Base-by-base conservation (phyloP, 257 asterid species). In the Solanum appendiculatum region DNA sequence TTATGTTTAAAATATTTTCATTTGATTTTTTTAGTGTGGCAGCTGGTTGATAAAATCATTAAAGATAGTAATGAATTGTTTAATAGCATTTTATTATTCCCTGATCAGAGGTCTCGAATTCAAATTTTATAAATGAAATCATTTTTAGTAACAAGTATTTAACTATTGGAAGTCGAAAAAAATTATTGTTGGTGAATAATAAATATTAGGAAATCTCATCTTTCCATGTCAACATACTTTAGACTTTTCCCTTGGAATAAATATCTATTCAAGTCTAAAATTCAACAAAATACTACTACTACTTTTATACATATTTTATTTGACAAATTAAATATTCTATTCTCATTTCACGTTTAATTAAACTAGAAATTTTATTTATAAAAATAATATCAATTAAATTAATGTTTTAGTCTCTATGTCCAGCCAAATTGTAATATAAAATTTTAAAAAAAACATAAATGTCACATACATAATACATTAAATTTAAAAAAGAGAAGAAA, bases 151-250 rank as follows among this genome's bases (percentile, higher is more conserved):
- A 3, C 2, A 10, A 36, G 1, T 36, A 0, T 21, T 10, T 18
- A 70, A 33, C 0, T 33, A 18, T 33, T 9, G 0, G 0, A 18
- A 20, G 3, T 16, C 0, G 0, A 0, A 10, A 10, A 39, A 75
- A 39, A 23, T 0, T 1, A 1, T 0, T 39, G 56, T 18, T 2
- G 0, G 7, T 39, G 21, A 3, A 8, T 37, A 40, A 58, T 11
- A 64, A 37, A 37, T 37, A 37, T 23, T 39, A 37, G 33, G 6
- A 23, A 4, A 3, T 6, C 54, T 3, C 33, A 23, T 74, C 0
- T 23, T 39, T 5, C 33, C 1, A 6, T 23, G 6, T 39, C 21
- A 74, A 77, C 3, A 77, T n/a, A 39, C 23, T 74, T 39, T n/a
- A n/a, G 83, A 75, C 82, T n/a, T n/a, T 75, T 25, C 5, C 1